phyloP scores from a whole-genome alignment of 148 eudicot genomes.

The Chenopodium suecicum region DNA sequence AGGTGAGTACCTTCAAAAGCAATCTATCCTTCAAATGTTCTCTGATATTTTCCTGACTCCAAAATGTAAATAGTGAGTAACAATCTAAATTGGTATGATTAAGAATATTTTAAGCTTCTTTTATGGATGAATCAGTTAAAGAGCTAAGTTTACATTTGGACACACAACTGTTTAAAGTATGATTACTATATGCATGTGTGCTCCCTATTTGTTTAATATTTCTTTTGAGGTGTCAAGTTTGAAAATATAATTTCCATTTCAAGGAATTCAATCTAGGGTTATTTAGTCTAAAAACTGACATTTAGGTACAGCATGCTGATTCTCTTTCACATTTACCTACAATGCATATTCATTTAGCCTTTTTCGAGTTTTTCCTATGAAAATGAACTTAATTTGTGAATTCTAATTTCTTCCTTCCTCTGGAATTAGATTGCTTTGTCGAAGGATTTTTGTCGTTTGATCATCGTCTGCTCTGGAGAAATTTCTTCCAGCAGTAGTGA shows the following conservation, averaged over 20 bases:
- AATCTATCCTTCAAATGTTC: neutral
- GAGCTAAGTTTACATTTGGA: neutral
- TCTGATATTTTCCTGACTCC: neutral
- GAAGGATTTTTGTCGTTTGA: constrained; percentile 79
- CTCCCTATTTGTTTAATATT: neutral
- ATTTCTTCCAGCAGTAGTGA: constrained; percentile 35
- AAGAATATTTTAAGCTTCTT: neutral
- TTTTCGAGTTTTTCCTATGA: neutral
- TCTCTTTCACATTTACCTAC: neutral
- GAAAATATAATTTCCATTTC: neutral
- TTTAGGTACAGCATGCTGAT: neutral
- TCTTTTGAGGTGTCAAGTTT: neutral
- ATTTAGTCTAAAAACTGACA: neutral
- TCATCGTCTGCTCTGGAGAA: constrained; percentile 69
- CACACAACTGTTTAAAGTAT: neutral
- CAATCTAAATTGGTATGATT: neutral
- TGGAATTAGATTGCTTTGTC: constrained; percentile 75
- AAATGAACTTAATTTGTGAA: constrained; percentile 5
- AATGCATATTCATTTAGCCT: neutral
- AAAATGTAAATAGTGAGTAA: neutral
- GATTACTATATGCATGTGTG: neutral
- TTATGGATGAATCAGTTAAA: neutral
- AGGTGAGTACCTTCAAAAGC: constrained; percentile 39
- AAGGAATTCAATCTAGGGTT: neutral
- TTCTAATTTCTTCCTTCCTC: neutral